Evolutionary conservation across 768 basidiomycete species (phyloP).

Genomic region (Nidula microcarpa): DNA sequence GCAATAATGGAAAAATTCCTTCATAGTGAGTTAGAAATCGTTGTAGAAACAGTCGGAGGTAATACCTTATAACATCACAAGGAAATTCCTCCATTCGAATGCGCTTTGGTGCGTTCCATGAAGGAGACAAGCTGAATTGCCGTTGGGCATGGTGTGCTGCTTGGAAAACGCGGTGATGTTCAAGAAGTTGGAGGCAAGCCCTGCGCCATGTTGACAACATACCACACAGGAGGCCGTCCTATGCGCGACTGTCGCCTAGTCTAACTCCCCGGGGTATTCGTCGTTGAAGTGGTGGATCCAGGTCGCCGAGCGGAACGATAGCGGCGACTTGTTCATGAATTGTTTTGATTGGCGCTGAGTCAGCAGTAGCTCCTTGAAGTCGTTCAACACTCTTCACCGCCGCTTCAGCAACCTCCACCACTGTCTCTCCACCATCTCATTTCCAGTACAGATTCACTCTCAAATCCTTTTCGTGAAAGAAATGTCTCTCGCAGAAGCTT

Average conservation of each 20-base stretch:
- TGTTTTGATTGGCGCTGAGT: no score
- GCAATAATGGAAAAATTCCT: slow-evolving; percentile 97
- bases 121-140: slow-evolving; percentile 25
- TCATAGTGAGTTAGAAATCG: no score
- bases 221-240: background rate
- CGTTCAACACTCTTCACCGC: no score
- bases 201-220: slow-evolving; percentile 28
- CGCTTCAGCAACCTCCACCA: no score
- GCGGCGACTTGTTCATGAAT: no score
- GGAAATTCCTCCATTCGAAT: slow-evolving; percentile 60
- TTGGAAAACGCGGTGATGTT: slow-evolving; percentile 3
- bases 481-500: slow-evolving; percentile 69
- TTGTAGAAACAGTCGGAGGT: no score
- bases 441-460: background rate
- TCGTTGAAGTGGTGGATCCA: no score
- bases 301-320: no score
- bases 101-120: slow-evolving; percentile 24
- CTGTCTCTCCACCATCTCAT: no score
- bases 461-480: background rate
- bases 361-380: no score
- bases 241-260: no score
- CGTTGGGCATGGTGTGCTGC: slow-evolving; percentile 7
- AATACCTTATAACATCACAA: slow-evolving; percentile 65
- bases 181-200: slow-evolving; percentile 20
- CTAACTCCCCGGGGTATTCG: no score